These are phyloP conservation scores for Erodium texanum DNA, from an alignment of 441 rosid species.

Conservation along the genomic window DNA sequence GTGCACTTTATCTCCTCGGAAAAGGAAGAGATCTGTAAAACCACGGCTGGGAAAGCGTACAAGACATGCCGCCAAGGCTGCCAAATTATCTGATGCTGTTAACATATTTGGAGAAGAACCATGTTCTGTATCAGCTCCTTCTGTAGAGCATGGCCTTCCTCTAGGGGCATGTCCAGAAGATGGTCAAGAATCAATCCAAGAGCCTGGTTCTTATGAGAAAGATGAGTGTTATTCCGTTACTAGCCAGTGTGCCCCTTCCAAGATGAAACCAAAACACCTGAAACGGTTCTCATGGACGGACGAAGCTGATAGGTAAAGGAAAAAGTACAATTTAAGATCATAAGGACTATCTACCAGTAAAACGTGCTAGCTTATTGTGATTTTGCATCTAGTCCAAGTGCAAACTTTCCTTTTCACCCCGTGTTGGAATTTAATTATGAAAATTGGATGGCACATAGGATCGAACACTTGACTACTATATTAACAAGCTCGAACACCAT, in stretches of 20 bases:
- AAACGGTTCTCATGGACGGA: conserved; percentile 79
- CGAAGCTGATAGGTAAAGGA: conserved; percentile 68
- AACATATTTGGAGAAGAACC: conserved; percentile 29
- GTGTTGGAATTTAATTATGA: not conserved
- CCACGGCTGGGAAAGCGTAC: conserved; percentile 27
- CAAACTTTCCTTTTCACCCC: conserved; percentile 2
- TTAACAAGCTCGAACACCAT: not conserved
- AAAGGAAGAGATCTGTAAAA: conserved; percentile 45
- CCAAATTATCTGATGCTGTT: conserved; percentile 22
- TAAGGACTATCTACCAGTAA: not conserved
- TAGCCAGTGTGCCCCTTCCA: conserved; percentile 36
- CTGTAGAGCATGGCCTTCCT: conserved; percentile 28
- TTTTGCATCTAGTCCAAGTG: not conserved
- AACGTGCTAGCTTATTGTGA: not conserved
- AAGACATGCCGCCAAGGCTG: conserved; percentile 31
- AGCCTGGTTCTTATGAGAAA: conserved; percentile 32
- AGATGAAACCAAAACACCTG: conserved; percentile 40
- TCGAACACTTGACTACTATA: not conserved
- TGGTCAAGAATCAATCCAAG: conserved; percentile 32
- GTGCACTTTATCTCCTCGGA: conserved; percentile 31
- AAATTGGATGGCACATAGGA: not conserved
- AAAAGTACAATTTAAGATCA: not conserved
- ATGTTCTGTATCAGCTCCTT: conserved; percentile 22
- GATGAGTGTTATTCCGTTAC: conserved; percentile 37
- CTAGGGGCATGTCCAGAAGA: conserved; percentile 28